phyloP scores from a whole-genome alignment of 2,329 filamentous ascomycete species.

The Pseudonectria foliicola region DNA sequence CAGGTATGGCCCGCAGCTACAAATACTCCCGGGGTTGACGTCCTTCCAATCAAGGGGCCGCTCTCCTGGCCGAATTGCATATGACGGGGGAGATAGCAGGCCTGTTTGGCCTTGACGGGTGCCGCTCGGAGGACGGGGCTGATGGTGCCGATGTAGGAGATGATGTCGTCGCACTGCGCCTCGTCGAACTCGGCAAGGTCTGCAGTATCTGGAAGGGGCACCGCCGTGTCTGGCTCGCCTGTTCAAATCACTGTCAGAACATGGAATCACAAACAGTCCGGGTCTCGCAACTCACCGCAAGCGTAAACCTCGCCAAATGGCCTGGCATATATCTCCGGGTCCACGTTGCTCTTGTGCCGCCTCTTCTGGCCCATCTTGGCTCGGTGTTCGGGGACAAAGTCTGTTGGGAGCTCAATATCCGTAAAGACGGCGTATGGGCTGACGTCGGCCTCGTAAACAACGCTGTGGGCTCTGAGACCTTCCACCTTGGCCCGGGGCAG shows the following conservation, averaged over 20 bases:
- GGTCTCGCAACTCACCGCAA: slow-evolving; percentile 53
- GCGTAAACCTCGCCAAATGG: slow-evolving; percentile 88
- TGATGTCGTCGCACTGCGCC: slow-evolving; percentile 73
- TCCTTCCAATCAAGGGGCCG: slow-evolving; percentile 71
- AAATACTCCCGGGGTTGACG: slow-evolving; percentile 65
- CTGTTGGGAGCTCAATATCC: slow-evolving; percentile 65
- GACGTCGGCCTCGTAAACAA: slow-evolving; percentile 58
- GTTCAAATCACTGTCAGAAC: slow-evolving; percentile 1
- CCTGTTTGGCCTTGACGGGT: slow-evolving; percentile 68
- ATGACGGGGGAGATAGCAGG: slow-evolving; percentile 87
- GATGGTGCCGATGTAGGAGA: slow-evolving; percentile 66
- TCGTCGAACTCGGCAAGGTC: slow-evolving; percentile 72
- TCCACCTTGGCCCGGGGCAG: slow-evolving; percentile 52
- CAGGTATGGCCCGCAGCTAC: slow-evolving; percentile 90
- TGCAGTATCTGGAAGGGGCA: slow-evolving; percentile 68
- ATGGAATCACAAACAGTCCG: neutral
- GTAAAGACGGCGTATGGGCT: slow-evolving; percentile 79
- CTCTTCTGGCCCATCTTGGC: slow-evolving; percentile 41
- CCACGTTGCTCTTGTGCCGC: slow-evolving; percentile 55
- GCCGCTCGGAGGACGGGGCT: slow-evolving; percentile 60
- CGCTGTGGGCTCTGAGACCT: slow-evolving; percentile 56
- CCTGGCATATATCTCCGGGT: slow-evolving; percentile 89
- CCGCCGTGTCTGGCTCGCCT: slow-evolving; percentile 68
- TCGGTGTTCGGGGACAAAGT: slow-evolving; percentile 50
- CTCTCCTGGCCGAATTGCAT: slow-evolving; percentile 50